phyloP scores from a whole-genome alignment of 2,329 filamentous ascomycete species.

The Rutstroemia sp. region DNA sequence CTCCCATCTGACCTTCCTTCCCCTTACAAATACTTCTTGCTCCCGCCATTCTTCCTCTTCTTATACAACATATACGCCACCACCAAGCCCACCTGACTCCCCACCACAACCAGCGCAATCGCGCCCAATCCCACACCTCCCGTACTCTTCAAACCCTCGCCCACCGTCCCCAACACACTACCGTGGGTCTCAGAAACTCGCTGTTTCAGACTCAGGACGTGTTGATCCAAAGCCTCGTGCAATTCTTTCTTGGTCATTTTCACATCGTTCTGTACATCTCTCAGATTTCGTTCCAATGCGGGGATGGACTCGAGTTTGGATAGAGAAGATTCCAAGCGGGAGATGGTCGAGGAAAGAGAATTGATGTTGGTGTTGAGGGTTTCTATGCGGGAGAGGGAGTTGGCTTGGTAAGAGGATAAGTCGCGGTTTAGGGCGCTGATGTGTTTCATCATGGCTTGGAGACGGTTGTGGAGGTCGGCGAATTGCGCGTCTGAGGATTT shows the following conservation, averaged over 20 bases:
- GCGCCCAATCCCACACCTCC: constrained; percentile 8
- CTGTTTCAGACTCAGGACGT: constrained; percentile 19
- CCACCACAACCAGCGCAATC: constrained; percentile 21
- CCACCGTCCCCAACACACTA: constrained; percentile 13
- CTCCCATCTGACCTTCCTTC: neutral
- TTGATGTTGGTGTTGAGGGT: constrained; percentile 12
- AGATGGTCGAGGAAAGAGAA: neutral
- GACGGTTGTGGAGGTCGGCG: constrained; percentile 73
- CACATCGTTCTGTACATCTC: constrained; percentile 51
- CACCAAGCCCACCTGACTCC: constrained; percentile 23
- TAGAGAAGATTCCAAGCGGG: constrained; percentile 24
- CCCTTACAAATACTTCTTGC: constrained; percentile 29
- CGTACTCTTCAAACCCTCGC: constrained; percentile 6
- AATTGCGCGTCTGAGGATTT: constrained; percentile 56
- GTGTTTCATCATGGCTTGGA: constrained; percentile 67
- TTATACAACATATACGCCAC: constrained; percentile 27
- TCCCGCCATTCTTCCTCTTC: constrained; percentile 21
- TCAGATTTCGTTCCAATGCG: constrained; percentile 37
- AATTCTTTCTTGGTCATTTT: constrained; percentile 47
- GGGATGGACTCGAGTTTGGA: constrained; percentile 41
- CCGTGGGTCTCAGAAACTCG: constrained; percentile 21
- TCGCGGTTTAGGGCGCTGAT: constrained; percentile 54
- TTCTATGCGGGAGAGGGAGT: constrained; percentile 35
- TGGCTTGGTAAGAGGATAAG: constrained; percentile 44
- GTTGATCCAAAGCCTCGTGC: constrained; percentile 21